Evolutionary conservation across 2,329 filamentous ascomycete species (phyloP).

Genomic region (Microsporum audouinii): DNA sequence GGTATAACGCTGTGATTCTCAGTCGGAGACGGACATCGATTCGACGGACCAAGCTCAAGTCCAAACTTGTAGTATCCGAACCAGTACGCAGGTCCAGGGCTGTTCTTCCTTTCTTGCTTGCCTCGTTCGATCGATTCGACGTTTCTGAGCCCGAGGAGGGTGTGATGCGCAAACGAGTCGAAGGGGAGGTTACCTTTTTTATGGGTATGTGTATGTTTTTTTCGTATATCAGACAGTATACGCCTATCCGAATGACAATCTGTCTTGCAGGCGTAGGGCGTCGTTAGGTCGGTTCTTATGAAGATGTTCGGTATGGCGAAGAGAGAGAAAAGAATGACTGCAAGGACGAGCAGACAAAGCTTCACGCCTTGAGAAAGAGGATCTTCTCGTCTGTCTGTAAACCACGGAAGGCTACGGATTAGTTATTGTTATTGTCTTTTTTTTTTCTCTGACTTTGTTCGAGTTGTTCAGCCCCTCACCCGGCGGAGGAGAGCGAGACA

Average conservation of each 20-base stretch:
- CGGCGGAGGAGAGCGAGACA: background rate
- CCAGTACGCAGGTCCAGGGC: background rate
- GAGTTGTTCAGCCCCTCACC: background rate
- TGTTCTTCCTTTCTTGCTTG: background rate
- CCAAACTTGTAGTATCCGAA: background rate
- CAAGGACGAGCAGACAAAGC: background rate
- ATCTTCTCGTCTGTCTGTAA: background rate
- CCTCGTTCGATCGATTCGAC: background rate
- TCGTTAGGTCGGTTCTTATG: too few species aligned
- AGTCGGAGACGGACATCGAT: background rate
- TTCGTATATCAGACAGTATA: too few species aligned
- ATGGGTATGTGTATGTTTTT: background rate
- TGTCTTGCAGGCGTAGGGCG: too few species aligned
- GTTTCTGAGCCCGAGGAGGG: background rate
- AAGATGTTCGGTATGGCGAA: background rate
- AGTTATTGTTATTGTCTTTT: background rate
- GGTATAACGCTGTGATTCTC: background rate
- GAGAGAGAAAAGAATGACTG: background rate
- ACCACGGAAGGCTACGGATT: background rate
- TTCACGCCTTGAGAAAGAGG: background rate
- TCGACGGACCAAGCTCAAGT: background rate
- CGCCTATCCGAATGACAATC: too few species aligned
- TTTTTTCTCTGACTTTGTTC: background rate
- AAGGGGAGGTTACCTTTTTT: background rate
- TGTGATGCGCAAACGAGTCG: background rate